phyloP scores from a whole-genome alignment of 2,329 filamentous ascomycete genomes.

The Nigrograna mackinnonii region DNA sequence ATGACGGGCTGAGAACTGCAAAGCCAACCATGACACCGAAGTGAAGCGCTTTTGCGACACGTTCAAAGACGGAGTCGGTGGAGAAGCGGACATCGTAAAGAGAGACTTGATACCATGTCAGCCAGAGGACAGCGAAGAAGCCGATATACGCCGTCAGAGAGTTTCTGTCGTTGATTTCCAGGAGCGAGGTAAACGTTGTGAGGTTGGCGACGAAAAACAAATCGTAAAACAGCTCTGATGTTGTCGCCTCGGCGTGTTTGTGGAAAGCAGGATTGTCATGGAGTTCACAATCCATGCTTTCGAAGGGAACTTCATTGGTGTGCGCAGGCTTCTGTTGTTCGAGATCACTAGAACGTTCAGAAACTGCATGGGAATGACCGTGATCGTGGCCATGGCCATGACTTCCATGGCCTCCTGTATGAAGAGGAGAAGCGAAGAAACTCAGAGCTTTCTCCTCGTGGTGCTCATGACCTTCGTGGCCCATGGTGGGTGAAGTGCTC shows the following conservation, averaged over 20 bases:
- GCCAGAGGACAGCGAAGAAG: slow-evolving; percentile 65
- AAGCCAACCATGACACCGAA: slow-evolving; percentile 69
- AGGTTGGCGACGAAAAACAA: slow-evolving; percentile 68
- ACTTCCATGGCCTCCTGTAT: slow-evolving; percentile 1
- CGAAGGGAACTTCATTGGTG: slow-evolving; percentile 13
- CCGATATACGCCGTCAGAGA: slow-evolving; percentile 51
- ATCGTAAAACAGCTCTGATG: slow-evolving; percentile 63
- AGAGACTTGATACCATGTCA: slow-evolving; percentile 68
- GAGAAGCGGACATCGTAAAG: slow-evolving; percentile 70
- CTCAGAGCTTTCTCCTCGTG: slow-evolving; percentile 15
- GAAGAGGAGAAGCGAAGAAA: slow-evolving; percentile 22
- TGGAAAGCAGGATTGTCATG: slow-evolving; percentile 34
- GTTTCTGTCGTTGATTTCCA: slow-evolving; percentile 57
- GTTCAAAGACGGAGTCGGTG: slow-evolving; percentile 66
- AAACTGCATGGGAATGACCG: neutral
- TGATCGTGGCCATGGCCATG: neutral
- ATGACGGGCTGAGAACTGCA: slow-evolving; percentile 54
- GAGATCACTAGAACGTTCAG: slow-evolving; percentile 2
- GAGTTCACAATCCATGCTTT: slow-evolving; percentile 6
- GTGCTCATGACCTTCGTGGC: slow-evolving; percentile 17
- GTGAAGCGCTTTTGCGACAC: slow-evolving; percentile 61
- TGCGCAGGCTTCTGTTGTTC: slow-evolving; percentile 10
- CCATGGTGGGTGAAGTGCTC: too few relatives aligned
- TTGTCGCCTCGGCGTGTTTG: slow-evolving; percentile 54
- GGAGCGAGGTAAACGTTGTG: slow-evolving; percentile 62